These are phyloP conservation scores for Talaromyces borbonicus DNA, from an alignment of 495 filamentous ascomycete species.

Conservation along the genomic window DNA sequence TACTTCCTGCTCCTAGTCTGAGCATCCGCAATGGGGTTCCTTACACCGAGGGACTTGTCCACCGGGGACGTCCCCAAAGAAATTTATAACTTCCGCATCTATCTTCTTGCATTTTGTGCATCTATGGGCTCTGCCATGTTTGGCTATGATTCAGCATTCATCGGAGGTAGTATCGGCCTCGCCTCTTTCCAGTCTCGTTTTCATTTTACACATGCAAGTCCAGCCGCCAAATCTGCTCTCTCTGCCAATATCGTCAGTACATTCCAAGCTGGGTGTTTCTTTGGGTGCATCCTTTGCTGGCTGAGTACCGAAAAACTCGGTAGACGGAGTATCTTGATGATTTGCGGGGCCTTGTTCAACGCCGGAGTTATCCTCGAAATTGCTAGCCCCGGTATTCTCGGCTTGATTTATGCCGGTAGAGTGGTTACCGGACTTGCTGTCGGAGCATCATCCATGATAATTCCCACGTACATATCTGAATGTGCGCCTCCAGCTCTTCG, in stretches of 20 bases:
- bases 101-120: not conserved
- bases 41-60: not conserved
- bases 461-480: conserved; percentile 49
- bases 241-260: conserved; percentile 53
- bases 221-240: conserved; percentile 19
- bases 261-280: conserved; percentile 60
- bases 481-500: conserved; percentile 64
- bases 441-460: conserved; percentile 55
- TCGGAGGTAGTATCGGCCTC: conserved; percentile 49
- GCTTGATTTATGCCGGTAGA: conserved; percentile 53
- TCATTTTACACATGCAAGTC: conserved; percentile 21
- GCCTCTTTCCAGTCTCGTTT: conserved; percentile 46
- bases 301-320: conserved; percentile 49
- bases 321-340: conserved; percentile 40
- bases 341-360: conserved; percentile 43
- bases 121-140: conserved; percentile 4
- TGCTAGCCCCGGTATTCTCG: conserved; percentile 40
- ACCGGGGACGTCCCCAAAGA: not conserved
- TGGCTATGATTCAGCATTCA: conserved; percentile 50
- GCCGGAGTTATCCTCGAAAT: conserved; percentile 55
- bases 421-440: conserved; percentile 58
- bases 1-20: no score
- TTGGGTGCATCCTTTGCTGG: conserved; percentile 49
- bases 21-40: no score
- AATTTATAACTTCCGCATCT: not conserved